phyloP scores from a whole-genome alignment of 2,329 filamentous ascomycete genomes.

The Xylogone sp. region DNA sequence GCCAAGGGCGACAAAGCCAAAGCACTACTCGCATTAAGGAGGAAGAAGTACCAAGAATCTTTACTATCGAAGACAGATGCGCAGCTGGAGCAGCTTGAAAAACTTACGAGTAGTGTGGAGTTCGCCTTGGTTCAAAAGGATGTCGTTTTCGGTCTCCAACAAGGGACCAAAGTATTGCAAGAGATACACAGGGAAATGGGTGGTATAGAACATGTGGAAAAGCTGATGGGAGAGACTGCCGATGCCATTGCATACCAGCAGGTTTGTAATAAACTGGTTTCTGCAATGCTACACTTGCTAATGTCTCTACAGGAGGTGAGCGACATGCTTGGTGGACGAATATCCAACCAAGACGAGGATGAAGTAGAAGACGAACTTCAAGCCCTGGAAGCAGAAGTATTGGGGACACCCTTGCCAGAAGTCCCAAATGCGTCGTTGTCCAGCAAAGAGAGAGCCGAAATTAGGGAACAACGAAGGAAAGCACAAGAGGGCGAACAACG shows the following conservation, averaged over 20 bases:
- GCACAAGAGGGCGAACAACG: conserved; percentile 16
- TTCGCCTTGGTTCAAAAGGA: conserved; percentile 97
- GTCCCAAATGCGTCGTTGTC: conserved; percentile 19
- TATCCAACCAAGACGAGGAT: conserved; percentile 94
- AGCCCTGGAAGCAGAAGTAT: conserved; percentile 66
- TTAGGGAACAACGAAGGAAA: conserved; percentile 17
- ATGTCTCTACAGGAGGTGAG: conserved; percentile 70
- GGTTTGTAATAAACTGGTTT: conserved; percentile 44
- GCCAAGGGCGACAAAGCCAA: conserved; percentile 73
- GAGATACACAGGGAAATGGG: conserved; percentile 97
- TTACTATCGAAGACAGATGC: conserved; percentile 84
- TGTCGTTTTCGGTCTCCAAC: conserved; percentile 85
- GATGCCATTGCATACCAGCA: conserved; percentile 90
- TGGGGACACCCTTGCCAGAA: conserved; percentile 27
- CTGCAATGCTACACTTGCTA: background rate
- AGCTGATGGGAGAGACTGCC: conserved; percentile 87
- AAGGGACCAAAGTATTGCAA: conserved; percentile 83
- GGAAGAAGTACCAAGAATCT: conserved; percentile 96
- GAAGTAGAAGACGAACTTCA: conserved; percentile 96
- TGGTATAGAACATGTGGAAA: conserved; percentile 88
- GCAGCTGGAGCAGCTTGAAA: conserved; percentile 91
- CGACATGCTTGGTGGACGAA: conserved; percentile 81
- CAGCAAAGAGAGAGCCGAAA: conserved; percentile 23
- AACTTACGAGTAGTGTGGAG: conserved; percentile 83
- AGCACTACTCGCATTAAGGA: conserved; percentile 81